Base-by-base conservation (phyloP, 345 rosid genomes). In the Eucalyptus caleyi region DNA sequence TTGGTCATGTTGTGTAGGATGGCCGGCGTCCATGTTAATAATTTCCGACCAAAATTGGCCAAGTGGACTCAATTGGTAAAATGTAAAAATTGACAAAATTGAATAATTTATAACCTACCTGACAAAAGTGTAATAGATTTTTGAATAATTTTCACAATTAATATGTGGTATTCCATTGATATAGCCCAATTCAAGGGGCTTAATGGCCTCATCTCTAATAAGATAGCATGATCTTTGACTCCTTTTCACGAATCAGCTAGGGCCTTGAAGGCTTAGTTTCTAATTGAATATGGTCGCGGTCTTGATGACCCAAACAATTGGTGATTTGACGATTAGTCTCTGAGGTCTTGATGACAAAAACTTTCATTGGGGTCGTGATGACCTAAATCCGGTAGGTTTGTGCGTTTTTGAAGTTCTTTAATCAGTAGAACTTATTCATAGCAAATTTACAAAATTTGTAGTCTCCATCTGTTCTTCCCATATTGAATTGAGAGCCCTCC, bases 1-100 rank as follows among this genome's bases (percentile, higher is more conserved):
- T 2, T 1, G 1, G 8, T 1, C 2, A 44, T 8, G 10, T 2
- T 45, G 11, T 3, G 21, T 18, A 18, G 0, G 24, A 53, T 53
- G 24, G 0, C 0, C 18, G 0, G 2, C 1, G 0, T 19, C 4
- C 0, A 0, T 0, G 1, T 53, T 0, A 53, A 53, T 0, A 53
- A 53, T 53, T 53, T 53, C 1, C 0, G 0, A 0, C 0, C 24
- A 53, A 53, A 53, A 53, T 18, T 53, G 4, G 24, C 56, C 24
- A 53, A 18, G 23, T 53, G 4, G 56, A 53, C 10, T 18, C 0
- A 53, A 53, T 53, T 53, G 56, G 1, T 53, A 53, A 53, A 53
- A 53, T 53, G 4, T 18, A 0, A 53, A 0, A 53, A 53, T 53
- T 18, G 24, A 53, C 24, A 18, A 53, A 53, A 53, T 53, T 53